Evolutionary conservation across 2,329 filamentous ascomycete genomes (phyloP).

Genomic region (Epichloe aotearoae): DNA sequence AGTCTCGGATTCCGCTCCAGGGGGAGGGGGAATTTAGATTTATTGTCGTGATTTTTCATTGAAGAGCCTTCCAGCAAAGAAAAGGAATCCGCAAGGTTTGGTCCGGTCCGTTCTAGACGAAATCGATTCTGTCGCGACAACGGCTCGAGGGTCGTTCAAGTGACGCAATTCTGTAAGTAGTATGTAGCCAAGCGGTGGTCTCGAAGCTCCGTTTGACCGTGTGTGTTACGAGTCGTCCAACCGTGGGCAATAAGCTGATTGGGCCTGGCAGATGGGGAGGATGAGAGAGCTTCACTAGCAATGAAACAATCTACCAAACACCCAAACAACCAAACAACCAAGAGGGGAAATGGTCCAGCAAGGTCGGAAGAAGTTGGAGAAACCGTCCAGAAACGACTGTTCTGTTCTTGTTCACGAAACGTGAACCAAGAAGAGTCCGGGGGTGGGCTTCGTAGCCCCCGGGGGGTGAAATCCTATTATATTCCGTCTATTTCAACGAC

Average conservation of each 20-base stretch:
- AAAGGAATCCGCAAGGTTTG: too few relatives aligned
- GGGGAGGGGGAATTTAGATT: neutral
- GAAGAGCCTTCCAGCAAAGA: neutral
- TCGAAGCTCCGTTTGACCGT: neutral
- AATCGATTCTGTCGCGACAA: neutral
- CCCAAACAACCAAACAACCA: neutral
- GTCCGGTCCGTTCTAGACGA: neutral
- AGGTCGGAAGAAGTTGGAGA: neutral
- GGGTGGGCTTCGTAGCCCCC: conserved; percentile 5
- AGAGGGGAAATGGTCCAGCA: neutral
- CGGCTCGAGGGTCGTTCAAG: neutral
- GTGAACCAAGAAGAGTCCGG: conserved; percentile 4
- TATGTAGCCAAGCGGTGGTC: too few relatives aligned
- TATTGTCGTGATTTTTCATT: conserved; percentile 2
- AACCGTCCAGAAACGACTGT: too few relatives aligned
- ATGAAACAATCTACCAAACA: too few relatives aligned
- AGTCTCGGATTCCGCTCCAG: conserved; percentile 1
- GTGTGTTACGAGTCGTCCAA: neutral
- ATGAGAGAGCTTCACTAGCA: neutral
- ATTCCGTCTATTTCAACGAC: neutral
- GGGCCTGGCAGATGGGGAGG: neutral
- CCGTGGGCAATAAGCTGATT: neutral
- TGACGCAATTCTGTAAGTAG: neutral
- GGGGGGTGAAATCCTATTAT: conserved; percentile 6
- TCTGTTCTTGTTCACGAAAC: neutral